Base-by-base conservation (phyloP, 2,329 filamentous ascomycete species). In the Nothophaeocryptopus gaeumannii region DNA sequence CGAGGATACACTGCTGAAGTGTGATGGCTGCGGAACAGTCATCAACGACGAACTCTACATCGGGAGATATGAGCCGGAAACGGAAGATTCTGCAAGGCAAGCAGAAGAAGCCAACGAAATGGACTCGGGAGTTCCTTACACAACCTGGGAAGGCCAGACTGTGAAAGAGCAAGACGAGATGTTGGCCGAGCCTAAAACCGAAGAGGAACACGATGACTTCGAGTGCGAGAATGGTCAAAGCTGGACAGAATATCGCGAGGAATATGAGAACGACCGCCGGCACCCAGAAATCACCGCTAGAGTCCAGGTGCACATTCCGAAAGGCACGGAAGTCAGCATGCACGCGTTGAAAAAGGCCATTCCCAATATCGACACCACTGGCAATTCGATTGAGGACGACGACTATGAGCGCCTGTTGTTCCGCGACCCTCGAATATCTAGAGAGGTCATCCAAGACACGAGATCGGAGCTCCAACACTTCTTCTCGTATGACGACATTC, bases 1-100 rank as follows among this genome's bases (percentile, higher is more conserved):
- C 7, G 93, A 97, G 67, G 93, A 99, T 63, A 84, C 82, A 1
- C 78, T 99, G 33, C 81, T 95, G 55, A 84, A 77, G 54, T 99
- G 93, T 67, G 72, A 73, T 15, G 72, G 69, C 9, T 99, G 93
- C 66, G 76, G 79, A 31, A 89, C 91, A 64, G 80, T 86, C 1
- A 86, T 86, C 50, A 99, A 97, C 57, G 88, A 95, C 56, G 93
- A 99, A 66, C 77, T 96, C n/a, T 66, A 47, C 26, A 30, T 53
- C 15, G 52, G 44, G 2, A 47, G 39, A n/a, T 15, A 55, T 30
- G 30, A 44, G 31, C 20, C 40, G 9, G 29, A 33, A 30, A 15
- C 31, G 29, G n/a, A 14, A 31, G 4, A 14, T n/a, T 20, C 39
- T 36, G 30, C 4, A 20, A 20, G 2, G 16, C 11, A 41, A 8